Percentiles rank a stretch among this genome's conserved stretches.
Conservation (phyloP, 2,329 filamentous ascomycete species). For the Plenodomus lindquistii region DNA sequence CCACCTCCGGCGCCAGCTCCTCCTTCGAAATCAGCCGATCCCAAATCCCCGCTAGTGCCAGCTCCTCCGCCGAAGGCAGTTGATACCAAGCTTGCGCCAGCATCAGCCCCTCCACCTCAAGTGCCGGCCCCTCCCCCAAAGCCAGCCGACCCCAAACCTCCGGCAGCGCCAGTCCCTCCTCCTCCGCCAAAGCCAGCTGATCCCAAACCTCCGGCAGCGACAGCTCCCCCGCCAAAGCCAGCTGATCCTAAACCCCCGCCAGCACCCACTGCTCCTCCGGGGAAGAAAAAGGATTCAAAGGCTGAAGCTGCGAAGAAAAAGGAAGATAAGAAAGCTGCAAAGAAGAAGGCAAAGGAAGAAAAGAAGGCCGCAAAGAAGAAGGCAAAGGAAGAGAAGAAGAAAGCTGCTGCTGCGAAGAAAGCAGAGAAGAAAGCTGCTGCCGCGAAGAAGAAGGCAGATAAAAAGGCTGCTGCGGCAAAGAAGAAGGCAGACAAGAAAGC, state of each 20-base stretch:
- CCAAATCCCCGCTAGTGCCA: neutral
- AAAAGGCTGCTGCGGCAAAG: neutral
- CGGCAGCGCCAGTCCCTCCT: constrained; percentile 1
- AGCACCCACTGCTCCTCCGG: constrained; percentile 2
- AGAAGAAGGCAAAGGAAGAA: too few relatives aligned
- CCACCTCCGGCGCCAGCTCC: too few relatives aligned
- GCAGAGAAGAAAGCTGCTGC: constrained; percentile 2
- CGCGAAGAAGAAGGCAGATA: constrained; percentile 5
- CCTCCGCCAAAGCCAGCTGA: constrained; percentile 1
- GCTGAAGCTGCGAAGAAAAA: neutral
- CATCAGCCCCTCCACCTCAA: neutral
- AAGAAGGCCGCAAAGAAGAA: too few relatives aligned
- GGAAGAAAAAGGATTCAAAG: too few relatives aligned
- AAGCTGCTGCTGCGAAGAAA: neutral
- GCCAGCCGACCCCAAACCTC: neutral
- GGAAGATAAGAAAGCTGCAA: too few relatives aligned
- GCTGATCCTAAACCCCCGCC: neutral
- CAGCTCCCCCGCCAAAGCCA: neutral
- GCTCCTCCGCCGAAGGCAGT: neutral
- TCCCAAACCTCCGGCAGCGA: neutral
- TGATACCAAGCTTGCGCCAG: too few relatives aligned
- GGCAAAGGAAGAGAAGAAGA: neutral
- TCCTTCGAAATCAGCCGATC: too few relatives aligned
- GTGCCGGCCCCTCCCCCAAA: neutral
- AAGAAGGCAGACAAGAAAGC: neutral